Evolutionary conservation across 441 rosid genomes (phyloP).

Genomic region (Omphalea diandra): DNA sequence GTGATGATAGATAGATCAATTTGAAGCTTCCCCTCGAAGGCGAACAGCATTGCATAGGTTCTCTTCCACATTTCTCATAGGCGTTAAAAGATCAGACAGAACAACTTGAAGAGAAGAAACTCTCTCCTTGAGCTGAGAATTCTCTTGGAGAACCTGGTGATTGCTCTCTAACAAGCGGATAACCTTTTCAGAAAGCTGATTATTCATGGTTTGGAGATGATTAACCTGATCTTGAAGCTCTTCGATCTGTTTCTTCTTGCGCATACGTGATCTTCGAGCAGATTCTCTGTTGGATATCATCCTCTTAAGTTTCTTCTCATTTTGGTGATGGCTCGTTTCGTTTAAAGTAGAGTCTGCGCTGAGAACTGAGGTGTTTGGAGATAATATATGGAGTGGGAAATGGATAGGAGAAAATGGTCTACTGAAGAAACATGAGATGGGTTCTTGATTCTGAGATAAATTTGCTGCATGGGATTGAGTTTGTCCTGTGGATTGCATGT

Average conservation of each 20-base stretch:
- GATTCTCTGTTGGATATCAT: constrained; percentile 80
- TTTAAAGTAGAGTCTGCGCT: constrained; percentile 29
- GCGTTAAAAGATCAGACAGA: constrained; percentile 47
- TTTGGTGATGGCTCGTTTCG: constrained; percentile 28
- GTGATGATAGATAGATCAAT: constrained; percentile 13
- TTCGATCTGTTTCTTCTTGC: constrained; percentile 73
- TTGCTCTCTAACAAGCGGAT: constrained; percentile 61
- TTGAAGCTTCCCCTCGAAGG: constrained; percentile 33
- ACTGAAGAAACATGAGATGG: constrained; percentile 24
- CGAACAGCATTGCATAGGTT: constrained; percentile 17
- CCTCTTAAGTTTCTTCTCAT: constrained; percentile 61
- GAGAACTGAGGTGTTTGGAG: constrained; percentile 33
- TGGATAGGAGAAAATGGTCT: constrained; percentile 36
- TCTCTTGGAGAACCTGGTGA: constrained; percentile 66
- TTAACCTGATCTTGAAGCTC: constrained; percentile 66
- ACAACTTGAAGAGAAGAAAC: constrained; percentile 58
- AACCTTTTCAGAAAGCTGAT: constrained; percentile 68
- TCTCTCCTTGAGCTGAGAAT: constrained; percentile 65
- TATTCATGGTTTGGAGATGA: constrained; percentile 54
- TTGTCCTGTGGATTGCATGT: constrained; percentile 22
- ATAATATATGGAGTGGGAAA: constrained; percentile 36
- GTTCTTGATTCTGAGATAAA: constrained; percentile 35
- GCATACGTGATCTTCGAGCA: constrained; percentile 69
- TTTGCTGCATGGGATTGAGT: constrained; percentile 28
- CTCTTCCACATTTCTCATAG: constrained; percentile 43